These are phyloP conservation scores for Silybum marianum DNA, from an alignment of 129 eudicot species.

Conservation along the genomic window DNA sequence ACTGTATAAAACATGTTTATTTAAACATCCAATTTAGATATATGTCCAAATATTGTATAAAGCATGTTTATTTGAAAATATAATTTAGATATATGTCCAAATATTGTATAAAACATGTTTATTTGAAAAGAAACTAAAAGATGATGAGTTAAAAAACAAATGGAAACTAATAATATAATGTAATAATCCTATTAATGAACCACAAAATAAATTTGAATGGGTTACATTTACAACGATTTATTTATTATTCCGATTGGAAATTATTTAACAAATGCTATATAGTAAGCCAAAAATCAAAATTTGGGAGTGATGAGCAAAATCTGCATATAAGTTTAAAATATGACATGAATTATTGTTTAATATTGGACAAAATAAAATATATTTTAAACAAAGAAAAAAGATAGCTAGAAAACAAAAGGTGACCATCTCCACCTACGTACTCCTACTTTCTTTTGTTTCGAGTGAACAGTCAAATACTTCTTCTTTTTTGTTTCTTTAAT, in stretches of 20 bases:
- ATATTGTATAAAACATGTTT: no score
- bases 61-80: no score
- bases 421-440: background rate
- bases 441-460: background rate
- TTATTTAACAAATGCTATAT: background rate
- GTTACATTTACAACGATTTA: background rate
- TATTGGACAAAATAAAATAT: background rate
- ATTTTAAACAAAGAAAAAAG: background rate
- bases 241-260: background rate
- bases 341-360: background rate
- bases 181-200: no score
- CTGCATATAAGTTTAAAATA: background rate
- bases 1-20: no score
- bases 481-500: background rate
- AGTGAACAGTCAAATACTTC: background rate
- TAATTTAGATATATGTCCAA: no score
- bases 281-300: background rate
- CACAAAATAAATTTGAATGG: background rate
- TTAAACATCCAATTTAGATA: no score
- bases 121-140: no score
- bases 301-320: background rate
- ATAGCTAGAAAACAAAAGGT: background rate
- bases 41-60: no score
- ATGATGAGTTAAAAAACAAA: no score
- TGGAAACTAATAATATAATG: no score